A percentile compares a stretch with the other conserved stretches of the same genome.
Conservation (phyloP, 2,329 filamentous ascomycete genomes). For the Aspergillus intermedius region DNA sequence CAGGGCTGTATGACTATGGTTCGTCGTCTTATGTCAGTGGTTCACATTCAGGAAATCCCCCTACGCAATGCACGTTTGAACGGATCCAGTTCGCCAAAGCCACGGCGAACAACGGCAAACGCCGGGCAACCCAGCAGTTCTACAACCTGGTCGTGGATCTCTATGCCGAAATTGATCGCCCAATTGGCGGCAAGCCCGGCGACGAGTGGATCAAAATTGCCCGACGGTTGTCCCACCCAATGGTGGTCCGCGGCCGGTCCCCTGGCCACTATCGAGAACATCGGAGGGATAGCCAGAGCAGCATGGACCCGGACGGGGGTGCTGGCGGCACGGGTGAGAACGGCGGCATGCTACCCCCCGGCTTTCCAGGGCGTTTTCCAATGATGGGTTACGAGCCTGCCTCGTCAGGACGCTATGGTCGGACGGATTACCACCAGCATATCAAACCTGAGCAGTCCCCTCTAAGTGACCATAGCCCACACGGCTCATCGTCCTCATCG, state of each 20-base stretch:
- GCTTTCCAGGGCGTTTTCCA: slow-evolving; percentile 27
- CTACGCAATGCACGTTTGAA: slow-evolving; percentile 63
- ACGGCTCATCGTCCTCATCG: slow-evolving; percentile 35
- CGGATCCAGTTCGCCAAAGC: slow-evolving; percentile 92
- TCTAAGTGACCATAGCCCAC: slow-evolving; percentile 29
- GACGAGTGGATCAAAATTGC: slow-evolving; percentile 65
- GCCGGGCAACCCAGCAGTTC: slow-evolving; percentile 83
- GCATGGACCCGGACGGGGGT: slow-evolving; percentile 61
- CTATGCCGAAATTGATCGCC: slow-evolving; percentile 58
- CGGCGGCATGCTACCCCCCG: slow-evolving; percentile 21
- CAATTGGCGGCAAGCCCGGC: slow-evolving; percentile 26
- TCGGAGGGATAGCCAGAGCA: slow-evolving; percentile 61
- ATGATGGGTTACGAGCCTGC: slow-evolving; percentile 30
- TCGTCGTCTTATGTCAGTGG: slow-evolving; percentile 23
- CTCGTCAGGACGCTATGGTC: slow-evolving; percentile 27
- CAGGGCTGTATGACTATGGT: slow-evolving; percentile 30
- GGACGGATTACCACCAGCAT: slow-evolving; percentile 32
- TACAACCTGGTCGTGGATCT: slow-evolving; percentile 87
- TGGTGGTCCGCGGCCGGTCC: slow-evolving; percentile 80
- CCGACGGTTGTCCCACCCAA: slow-evolving; percentile 65
- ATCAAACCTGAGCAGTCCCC: slow-evolving; percentile 30
- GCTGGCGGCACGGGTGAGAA: slow-evolving; percentile 39
- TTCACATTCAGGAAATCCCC: slow-evolving; percentile 29
- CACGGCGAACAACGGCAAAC: slow-evolving; percentile 88
- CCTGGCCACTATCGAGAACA: slow-evolving; percentile 74